Percentiles rank a stretch among this genome's conserved stretches.
These are phyloP conservation scores for Saccharum spontaneum DNA, from an alignment of 176 grass and related monocot genomes.

Conservation along the genomic window DNA sequence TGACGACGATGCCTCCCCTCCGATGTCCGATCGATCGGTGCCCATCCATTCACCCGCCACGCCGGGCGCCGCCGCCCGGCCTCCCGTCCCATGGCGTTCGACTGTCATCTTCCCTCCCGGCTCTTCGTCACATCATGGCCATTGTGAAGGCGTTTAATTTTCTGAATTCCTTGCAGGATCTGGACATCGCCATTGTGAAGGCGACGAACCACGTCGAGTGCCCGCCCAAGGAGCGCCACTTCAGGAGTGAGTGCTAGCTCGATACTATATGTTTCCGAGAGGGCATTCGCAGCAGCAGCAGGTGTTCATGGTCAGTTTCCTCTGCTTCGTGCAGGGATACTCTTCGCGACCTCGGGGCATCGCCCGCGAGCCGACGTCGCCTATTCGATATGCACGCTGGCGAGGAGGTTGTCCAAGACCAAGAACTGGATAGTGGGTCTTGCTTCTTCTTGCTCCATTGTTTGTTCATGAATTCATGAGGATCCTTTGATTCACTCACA, in stretches of 20 bases:
- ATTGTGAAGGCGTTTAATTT: background rate
- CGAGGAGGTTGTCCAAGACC: slow-evolving; percentile 90
- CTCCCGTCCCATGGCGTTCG: background rate
- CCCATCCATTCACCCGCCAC: background rate
- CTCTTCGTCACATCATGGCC: background rate
- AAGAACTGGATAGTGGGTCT: slow-evolving; percentile 84
- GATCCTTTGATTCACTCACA: background rate
- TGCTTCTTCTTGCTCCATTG: background rate
- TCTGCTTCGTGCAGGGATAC: slow-evolving; percentile 60
- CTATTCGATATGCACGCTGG: slow-evolving; percentile 75
- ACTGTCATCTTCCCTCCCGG: background rate
- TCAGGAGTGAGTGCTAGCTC: slow-evolving; percentile 78
- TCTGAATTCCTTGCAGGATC: slow-evolving; percentile 45
- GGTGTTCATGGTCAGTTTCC: background rate
- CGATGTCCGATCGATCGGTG: background rate
- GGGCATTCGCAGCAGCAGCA: background rate
- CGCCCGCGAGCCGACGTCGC: slow-evolving; percentile 84
- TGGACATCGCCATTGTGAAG: slow-evolving; percentile 97
- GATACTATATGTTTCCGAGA: background rate
- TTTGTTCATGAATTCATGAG: background rate
- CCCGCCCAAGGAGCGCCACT: slow-evolving; percentile 90
- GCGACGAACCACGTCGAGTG: slow-evolving; percentile 91
- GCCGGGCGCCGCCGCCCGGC: background rate
- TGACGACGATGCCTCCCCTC: background rate
- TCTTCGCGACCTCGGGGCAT: slow-evolving; percentile 53